Percentiles rank a stretch among this genome's conserved stretches.
Evolutionary conservation across 768 basidiomycete species (phyloP).

Genomic region (Filobasidium floriforme): DNA sequence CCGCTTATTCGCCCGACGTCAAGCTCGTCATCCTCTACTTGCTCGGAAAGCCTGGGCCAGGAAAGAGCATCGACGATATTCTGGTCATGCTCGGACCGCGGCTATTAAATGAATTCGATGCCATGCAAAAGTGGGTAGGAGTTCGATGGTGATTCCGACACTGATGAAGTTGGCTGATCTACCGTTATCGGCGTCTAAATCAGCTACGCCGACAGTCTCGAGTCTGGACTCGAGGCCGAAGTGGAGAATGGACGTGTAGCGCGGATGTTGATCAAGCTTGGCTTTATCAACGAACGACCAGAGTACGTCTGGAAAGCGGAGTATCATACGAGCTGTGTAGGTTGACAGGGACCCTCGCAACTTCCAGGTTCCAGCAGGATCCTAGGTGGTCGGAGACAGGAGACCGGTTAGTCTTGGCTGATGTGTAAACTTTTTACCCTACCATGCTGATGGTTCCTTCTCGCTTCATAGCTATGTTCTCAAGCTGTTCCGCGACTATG

Average conservation of each 20-base stretch:
- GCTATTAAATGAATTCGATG: constrained; percentile 72
- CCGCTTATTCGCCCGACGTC: constrained; percentile 70
- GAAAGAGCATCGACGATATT: constrained; percentile 68
- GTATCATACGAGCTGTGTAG: too few relatives aligned
- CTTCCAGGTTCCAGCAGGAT: constrained; percentile 76
- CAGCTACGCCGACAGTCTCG: constrained; percentile 73
- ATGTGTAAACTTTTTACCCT: neutral
- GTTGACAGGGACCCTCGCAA: neutral
- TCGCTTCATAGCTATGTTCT: constrained; percentile 60
- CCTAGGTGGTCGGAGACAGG: constrained; percentile 97
- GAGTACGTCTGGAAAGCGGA: constrained; percentile 58
- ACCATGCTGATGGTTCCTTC: neutral
- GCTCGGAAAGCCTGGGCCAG: constrained; percentile 61
- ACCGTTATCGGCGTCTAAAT: neutral
- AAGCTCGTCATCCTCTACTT: constrained; percentile 69
- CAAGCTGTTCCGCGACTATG: constrained; percentile 95
- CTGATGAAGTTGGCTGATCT: neutral
- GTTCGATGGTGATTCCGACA: neutral
- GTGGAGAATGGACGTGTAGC: constrained; percentile 90
- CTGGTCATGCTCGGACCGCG: constrained; percentile 69
- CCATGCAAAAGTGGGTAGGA: constrained; percentile 61
- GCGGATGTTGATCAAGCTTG: constrained; percentile 81
- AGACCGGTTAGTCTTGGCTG: constrained; percentile 52
- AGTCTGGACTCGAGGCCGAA: constrained; percentile 75
- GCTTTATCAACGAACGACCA: constrained; percentile 98